These are phyloP conservation scores for Penicillium sp. DNA, from an alignment of 2,329 filamentous ascomycete genomes.

Conservation along the genomic window DNA sequence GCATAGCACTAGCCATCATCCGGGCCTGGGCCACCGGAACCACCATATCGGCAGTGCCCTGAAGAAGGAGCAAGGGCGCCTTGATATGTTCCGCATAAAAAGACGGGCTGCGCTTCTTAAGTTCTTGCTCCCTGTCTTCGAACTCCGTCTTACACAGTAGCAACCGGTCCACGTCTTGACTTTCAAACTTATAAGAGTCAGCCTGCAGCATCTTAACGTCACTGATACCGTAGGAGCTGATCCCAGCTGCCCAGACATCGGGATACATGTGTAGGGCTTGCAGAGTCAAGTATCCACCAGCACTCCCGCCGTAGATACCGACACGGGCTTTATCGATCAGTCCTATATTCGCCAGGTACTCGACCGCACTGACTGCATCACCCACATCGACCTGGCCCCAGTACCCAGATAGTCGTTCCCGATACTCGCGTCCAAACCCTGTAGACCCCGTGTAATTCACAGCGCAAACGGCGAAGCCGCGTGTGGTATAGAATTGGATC, in stretches of 20 bases:
- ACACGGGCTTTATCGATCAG: constrained; percentile 38
- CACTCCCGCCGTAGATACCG: constrained; percentile 50
- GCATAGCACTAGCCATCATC: constrained; percentile 48
- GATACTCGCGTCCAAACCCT: constrained; percentile 49
- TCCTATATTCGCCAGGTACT: constrained; percentile 38
- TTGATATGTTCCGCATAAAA: constrained; percentile 47
- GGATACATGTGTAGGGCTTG: constrained; percentile 47
- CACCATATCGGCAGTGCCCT: constrained; percentile 53
- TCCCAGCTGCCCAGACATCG: constrained; percentile 46
- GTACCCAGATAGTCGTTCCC: constrained; percentile 46
- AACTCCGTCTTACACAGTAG: constrained; percentile 37
- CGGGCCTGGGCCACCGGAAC: constrained; percentile 55
- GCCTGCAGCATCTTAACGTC: constrained; percentile 46
- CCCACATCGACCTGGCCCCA: constrained; percentile 51
- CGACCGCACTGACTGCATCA: constrained; percentile 48
- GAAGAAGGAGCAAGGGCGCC: constrained; percentile 52
- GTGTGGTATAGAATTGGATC: constrained; percentile 51
- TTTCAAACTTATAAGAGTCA: constrained; percentile 55
- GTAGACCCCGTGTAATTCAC: constrained; percentile 53
- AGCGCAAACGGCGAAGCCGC: constrained; percentile 50
- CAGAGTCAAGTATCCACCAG: constrained; percentile 53
- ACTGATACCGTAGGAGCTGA: constrained; percentile 50
- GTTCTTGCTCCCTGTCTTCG: constrained; percentile 41
- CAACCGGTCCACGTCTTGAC: constrained; percentile 47
- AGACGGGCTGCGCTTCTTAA: constrained; percentile 47